Conservation (phyloP, 2,329 filamentous ascomycete species). For the Cladophialophora psammophila region DNA sequence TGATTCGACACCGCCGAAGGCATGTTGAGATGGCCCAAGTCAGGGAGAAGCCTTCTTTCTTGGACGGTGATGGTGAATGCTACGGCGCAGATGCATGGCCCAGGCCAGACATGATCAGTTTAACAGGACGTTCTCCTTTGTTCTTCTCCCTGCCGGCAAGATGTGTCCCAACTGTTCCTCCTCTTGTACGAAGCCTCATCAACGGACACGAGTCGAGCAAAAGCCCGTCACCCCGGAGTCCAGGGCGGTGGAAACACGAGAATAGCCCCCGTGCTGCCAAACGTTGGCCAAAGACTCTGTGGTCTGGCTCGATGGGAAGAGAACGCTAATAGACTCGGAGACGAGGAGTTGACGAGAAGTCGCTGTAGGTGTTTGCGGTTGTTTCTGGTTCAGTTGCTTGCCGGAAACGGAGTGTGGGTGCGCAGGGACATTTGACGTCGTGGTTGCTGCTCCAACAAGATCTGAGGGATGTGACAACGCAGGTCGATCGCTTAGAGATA, state of each 20-base stretch:
- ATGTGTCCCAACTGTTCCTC: constrained; percentile 13
- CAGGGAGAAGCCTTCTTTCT: constrained; percentile 34
- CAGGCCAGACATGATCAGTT: constrained; percentile 24
- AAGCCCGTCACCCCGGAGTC: neutral
- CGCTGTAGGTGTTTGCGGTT: neutral
- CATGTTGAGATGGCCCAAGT: constrained; percentile 33
- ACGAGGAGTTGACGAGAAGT: neutral
- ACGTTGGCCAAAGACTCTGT: neutral
- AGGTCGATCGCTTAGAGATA: neutral
- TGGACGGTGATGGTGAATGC: constrained; percentile 31
- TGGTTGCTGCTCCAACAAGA: constrained; percentile 1
- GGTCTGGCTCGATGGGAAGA: neutral
- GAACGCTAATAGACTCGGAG: neutral
- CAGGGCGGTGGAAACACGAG: constrained; percentile 4
- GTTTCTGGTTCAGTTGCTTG: constrained; percentile 6
- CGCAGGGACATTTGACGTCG: constrained; percentile 9
- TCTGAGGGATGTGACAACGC: constrained; percentile 1
- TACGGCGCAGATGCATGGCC: constrained; percentile 36
- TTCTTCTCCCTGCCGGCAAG: constrained; percentile 15
- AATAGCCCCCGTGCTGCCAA: neutral
- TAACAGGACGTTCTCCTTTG: neutral
- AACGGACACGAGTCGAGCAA: neutral
- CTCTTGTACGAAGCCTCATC: constrained; percentile 24
- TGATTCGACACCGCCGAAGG: constrained; percentile 35
- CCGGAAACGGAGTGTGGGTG: constrained; percentile 7